Conservation (phyloP, 208 protist species). For the Leishmania tarentolae region DNA sequence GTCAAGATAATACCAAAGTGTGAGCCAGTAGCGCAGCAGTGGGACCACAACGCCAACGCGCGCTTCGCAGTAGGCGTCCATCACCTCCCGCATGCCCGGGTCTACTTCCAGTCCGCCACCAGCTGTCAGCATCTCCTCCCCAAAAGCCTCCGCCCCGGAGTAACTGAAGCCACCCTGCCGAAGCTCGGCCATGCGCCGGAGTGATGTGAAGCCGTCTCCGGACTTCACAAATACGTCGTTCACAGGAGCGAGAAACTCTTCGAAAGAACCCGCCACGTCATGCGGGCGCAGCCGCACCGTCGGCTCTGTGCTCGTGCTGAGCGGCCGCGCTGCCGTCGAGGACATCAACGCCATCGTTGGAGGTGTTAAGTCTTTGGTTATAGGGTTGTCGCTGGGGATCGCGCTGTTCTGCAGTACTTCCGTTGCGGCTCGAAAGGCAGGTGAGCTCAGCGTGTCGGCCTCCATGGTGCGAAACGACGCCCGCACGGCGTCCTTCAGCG, state of each 20-base stretch:
- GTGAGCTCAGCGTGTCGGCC: slow-evolving; percentile 21
- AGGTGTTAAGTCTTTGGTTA: not conserved
- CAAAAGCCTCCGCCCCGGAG: slow-evolving; percentile 41
- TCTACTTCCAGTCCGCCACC: slow-evolving; percentile 36
- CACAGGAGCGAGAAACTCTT: slow-evolving; percentile 39
- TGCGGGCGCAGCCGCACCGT: slow-evolving; percentile 18
- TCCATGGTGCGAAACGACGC: slow-evolving; percentile 50
- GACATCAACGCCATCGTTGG: not conserved
- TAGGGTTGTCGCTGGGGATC: not conserved
- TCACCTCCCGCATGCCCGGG: slow-evolving; percentile 48
- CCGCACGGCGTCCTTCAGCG: slow-evolving; percentile 55
- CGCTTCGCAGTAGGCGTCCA: slow-evolving; percentile 65
- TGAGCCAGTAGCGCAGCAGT: slow-evolving; percentile 70
- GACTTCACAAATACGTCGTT: slow-evolving; percentile 60
- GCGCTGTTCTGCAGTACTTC: not conserved
- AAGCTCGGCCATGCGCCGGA: slow-evolving; percentile 79
- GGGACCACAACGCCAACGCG: slow-evolving; percentile 68
- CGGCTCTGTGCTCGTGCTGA: not conserved
- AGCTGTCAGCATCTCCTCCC: slow-evolving; percentile 34
- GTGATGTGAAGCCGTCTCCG: slow-evolving; percentile 44
- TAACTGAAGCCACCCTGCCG: slow-evolving; percentile 44
- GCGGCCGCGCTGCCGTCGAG: not conserved
- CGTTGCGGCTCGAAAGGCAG: slow-evolving; percentile 27
- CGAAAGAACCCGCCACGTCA: slow-evolving; percentile 34
- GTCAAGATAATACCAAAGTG: slow-evolving; percentile 39